Conservation (phyloP, 768 basidiomycete genomes). For the Pholiota molesta region DNA sequence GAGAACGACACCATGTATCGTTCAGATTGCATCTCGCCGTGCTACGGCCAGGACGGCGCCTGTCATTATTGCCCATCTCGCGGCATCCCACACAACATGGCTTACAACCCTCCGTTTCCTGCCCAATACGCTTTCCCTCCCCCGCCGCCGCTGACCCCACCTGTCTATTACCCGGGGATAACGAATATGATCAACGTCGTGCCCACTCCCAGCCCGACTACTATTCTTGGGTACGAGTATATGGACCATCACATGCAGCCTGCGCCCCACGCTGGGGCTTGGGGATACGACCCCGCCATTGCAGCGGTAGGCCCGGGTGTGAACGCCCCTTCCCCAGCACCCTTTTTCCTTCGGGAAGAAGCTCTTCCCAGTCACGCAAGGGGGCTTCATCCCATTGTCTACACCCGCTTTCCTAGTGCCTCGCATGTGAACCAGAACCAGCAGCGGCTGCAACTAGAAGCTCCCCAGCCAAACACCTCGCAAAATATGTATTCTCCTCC, state of each 20-base stretch:
- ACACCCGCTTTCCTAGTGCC: neutral
- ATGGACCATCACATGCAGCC: conserved; percentile 17
- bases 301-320: conserved; percentile 12
- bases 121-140: conserved; percentile 14
- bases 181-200: conserved; percentile 8
- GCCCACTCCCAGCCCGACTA: conserved; percentile 4
- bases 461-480: neutral
- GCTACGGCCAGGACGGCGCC: conserved; percentile 21
- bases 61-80: conserved; percentile 36
- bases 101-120: conserved; percentile 5
- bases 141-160: conserved; percentile 2
- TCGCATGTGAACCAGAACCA: neutral
- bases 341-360: conserved; percentile 12
- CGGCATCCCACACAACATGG: conserved; percentile 9
- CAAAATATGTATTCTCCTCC: neutral
- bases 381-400: neutral
- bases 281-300: conserved; percentile 23
- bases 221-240: conserved; percentile 14
- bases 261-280: conserved; percentile 5
- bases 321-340: conserved; percentile 5
- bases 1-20: conserved; percentile 19
- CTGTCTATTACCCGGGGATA: conserved; percentile 16
- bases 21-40: conserved; percentile 12
- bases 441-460: neutral
- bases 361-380: neutral